Percentiles rank a stretch among this genome's conserved stretches.
Evolutionary conservation across 73 alveolate genomes (phyloP).

Genomic region (Blepharisma stoltei): DNA sequence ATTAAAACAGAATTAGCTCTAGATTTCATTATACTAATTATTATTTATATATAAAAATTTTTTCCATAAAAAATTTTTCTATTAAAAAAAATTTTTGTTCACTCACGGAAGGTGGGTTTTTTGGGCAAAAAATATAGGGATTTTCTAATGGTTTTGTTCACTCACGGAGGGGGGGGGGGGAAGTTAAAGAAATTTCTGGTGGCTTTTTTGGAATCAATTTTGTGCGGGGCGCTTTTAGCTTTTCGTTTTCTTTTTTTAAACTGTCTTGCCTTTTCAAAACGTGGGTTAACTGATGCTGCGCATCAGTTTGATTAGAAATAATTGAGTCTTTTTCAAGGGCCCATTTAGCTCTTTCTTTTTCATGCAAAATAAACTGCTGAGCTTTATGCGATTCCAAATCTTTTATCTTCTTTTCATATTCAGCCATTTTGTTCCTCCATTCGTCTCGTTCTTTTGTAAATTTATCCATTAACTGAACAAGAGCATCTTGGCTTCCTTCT

Average conservation of each 20-base stretch:
- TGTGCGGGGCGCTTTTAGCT: constrained; percentile 52
- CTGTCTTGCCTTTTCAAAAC: constrained; percentile 78
- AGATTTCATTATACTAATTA: too few relatives aligned
- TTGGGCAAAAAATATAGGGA: too few relatives aligned
- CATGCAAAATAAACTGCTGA: constrained; percentile 65
- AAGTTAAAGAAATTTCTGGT: too few relatives aligned
- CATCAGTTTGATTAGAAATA: constrained; percentile 62
- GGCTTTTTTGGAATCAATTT: background rate
- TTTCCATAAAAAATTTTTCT: too few relatives aligned
- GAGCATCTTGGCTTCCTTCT: constrained; percentile 70
- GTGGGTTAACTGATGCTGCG: constrained; percentile 55
- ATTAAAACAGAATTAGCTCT: too few relatives aligned
- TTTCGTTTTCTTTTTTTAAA: constrained; percentile 86
- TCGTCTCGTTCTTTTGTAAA: constrained; percentile 82
- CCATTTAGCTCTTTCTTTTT: constrained; percentile 94
- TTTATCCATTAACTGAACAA: constrained; percentile 59
- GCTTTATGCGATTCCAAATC: constrained; percentile 77
- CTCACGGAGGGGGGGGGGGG: too few relatives aligned
- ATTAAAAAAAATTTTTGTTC: too few relatives aligned
- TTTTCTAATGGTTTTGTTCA: too few relatives aligned
- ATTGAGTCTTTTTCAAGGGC: constrained; percentile 80
- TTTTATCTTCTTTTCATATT: constrained; percentile 72
- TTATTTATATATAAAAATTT: too few relatives aligned
- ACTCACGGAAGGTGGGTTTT: too few relatives aligned
- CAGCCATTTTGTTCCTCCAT: constrained; percentile 70